Evolutionary conservation across 805 yeast species (phyloP), one percentile per base, ranked within the genome.

Genomic region (Spathaspora girioi): DNA sequence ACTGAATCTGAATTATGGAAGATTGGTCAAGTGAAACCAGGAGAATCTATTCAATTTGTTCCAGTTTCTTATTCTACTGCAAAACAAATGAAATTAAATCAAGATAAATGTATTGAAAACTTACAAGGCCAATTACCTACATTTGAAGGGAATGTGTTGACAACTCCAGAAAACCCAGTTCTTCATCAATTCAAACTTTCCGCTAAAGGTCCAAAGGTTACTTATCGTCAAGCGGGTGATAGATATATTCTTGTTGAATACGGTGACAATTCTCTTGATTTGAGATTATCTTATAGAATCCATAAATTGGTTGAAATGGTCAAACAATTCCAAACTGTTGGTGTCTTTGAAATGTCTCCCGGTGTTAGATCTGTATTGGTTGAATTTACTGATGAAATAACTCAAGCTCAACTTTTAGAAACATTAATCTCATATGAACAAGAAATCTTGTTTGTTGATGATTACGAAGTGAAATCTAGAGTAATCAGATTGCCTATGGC

Each of bases 1-100:
- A 88, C 90, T 12, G 96, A 91, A 63, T 89, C 96, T 41, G 99
- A 94, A 73, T 83, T 94, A 86, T 93, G 98, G 98, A 94, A 94
- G 75, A 88, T 94, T 64, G 99, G 99, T 45, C 98, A 93, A 73
- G 92, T 89, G 43, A 92, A 89, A 68, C 97, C 98, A 4, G 98
- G 98, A 63, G 98, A 94, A 63, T 60, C 68, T 46, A 83, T 93
- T 54, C 80, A 80, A 58, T 93, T 94, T 75, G 82, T 83, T 51
- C 97, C 97, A 38, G 77, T 94, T 43, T 61, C 82, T 14, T 86
- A 81, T 59, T 83, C 80, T 29, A 71, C 78, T 52, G 97, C 98
- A 6, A 74, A 87, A 57, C 66, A 66, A 15, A 73, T 92, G 67
- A 87, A 83, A 68, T 61, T 61, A 26, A 66, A 72, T 1, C 96